Evolutionary conservation across 805 yeast genomes (phyloP), one percentile per base, ranked within the genome.

Genomic region (Candida parachauliodes): DNA sequence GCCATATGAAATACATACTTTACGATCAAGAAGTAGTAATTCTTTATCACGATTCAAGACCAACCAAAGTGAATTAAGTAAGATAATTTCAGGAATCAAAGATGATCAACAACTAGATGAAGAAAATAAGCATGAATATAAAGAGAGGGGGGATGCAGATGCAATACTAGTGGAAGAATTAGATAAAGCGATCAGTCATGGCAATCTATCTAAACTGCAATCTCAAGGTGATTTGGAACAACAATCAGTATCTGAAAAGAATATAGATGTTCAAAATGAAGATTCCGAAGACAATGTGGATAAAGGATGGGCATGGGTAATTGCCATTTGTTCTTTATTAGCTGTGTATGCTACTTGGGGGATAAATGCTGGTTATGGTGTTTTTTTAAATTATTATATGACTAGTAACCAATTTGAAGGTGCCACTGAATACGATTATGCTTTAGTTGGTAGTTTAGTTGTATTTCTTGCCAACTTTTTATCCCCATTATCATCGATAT

Each of bases 331-430:
- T 14, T 64, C 67, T 0, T 68, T 74, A 59, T 57, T 72, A 12
- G 65, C 52, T 52, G 65, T 66, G 49, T 70, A 47, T 53, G 46
- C 73, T 41, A 72, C 81, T 0, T 79, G 75, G 70, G 86, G 86
- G 12, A 64, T 77, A 58, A 74, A 74, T 40, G 74, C 79, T 28
- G 63, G 76, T 2, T 79, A 62, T 54, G 85, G 83, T 19, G 76
- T 77, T 4, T 80, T 75, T 49, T 72, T 78, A 37, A 60, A 70
- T 25, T 75, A 70, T 50, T 79, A 78, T 46, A 45, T 72, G 8
- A 45, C 44, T 45, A 52, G 42, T 19, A 33, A 48, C 15, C 48
- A 49, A 2, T 77, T 73, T 40, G 63, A 68, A 1, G 63, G 66
- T 10, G 73, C 73, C 2, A 50, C 62, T 22, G 60, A 76, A 12